phyloP scores from a whole-genome alignment of 2,329 filamentous ascomycete species.

The Colletotrichum chrysophilum region DNA sequence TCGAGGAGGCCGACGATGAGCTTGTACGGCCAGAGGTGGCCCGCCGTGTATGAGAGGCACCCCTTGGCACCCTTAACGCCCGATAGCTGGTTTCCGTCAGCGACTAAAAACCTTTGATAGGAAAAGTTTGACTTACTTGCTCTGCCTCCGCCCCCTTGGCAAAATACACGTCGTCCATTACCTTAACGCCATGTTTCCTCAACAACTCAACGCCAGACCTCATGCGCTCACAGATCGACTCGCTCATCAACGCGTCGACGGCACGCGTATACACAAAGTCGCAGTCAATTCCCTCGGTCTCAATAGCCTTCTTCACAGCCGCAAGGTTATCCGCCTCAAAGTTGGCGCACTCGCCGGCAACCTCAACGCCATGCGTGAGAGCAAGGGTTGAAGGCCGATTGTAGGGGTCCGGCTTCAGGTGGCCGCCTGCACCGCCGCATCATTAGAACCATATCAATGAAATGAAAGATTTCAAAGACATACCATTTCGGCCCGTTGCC shows the following conservation, averaged over 20 bases:
- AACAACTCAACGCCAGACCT: constrained; percentile 35
- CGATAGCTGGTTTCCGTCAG: constrained; percentile 37
- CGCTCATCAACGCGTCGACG: constrained; percentile 41
- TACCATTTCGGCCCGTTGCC: constrained; percentile 60
- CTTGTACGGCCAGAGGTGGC: constrained; percentile 29
- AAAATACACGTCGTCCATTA: constrained; percentile 32
- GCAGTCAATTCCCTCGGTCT: constrained; percentile 45
- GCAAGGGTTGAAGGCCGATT: constrained; percentile 61
- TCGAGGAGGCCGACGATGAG: constrained; percentile 30
- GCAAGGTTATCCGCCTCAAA: constrained; percentile 45
- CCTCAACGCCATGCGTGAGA: constrained; percentile 43
- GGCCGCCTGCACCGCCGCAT: constrained; percentile 44
- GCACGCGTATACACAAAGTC: constrained; percentile 47
- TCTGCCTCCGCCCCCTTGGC: constrained; percentile 31
- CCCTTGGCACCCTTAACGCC: constrained; percentile 43
- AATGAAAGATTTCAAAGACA: constrained; percentile 42
- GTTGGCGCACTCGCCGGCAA: constrained; percentile 47
- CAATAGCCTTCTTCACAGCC: constrained; percentile 39
- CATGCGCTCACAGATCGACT: constrained; percentile 24
- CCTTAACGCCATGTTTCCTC: constrained; percentile 28
- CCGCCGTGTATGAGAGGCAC: constrained; percentile 38
- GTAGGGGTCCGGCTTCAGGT: constrained; percentile 54
- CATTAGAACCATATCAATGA: constrained; percentile 40
- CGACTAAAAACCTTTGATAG: constrained; percentile 25
- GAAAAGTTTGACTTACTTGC: constrained; percentile 26